Conservation (phyloP, 495 filamentous ascomycete genomes). For the Chaetomium tenue region DNA sequence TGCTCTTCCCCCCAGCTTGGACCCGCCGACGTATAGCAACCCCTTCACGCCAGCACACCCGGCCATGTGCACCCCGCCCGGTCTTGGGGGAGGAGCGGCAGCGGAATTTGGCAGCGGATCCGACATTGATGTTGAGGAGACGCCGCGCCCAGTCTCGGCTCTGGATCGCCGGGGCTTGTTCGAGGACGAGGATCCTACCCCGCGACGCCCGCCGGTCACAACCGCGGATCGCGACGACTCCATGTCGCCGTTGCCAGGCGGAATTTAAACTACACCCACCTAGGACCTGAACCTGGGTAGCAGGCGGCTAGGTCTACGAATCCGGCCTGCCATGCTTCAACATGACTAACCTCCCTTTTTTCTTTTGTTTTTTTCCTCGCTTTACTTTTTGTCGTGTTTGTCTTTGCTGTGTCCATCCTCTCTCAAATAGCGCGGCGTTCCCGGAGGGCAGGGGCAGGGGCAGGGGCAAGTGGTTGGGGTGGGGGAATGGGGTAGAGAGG, state of each 20-base stretch:
- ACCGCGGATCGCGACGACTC: constrained; percentile 19
- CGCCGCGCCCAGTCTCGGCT: constrained; percentile 30
- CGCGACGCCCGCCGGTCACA: constrained; percentile 26
- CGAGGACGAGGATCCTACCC: constrained; percentile 37
- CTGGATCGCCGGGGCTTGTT: constrained; percentile 1
- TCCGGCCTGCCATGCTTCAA: not conserved
- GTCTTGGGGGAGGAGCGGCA: not conserved
- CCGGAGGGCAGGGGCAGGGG: not conserved
- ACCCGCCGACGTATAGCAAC: not conserved
- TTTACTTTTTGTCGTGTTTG: not conserved
- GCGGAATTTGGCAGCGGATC: too few species aligned
- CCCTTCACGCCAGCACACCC: not conserved
- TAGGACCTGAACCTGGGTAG: not conserved
- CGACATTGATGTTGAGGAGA: constrained; percentile 31
- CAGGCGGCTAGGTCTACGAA: not conserved
- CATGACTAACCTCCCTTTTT: not conserved
- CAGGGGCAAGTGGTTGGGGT: not conserved
- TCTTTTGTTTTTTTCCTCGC: not conserved
- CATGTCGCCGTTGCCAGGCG: constrained; percentile 29
- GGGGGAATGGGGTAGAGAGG: not conserved
- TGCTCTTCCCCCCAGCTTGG: not conserved
- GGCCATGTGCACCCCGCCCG: constrained; percentile 27
- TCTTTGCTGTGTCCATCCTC: not conserved
- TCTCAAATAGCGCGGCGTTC: constrained; percentile 12
- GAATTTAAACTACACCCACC: not conserved